phyloP scores from a whole-genome alignment of 2,329 filamentous ascomycete species.

The Diaporthe amygdali region DNA sequence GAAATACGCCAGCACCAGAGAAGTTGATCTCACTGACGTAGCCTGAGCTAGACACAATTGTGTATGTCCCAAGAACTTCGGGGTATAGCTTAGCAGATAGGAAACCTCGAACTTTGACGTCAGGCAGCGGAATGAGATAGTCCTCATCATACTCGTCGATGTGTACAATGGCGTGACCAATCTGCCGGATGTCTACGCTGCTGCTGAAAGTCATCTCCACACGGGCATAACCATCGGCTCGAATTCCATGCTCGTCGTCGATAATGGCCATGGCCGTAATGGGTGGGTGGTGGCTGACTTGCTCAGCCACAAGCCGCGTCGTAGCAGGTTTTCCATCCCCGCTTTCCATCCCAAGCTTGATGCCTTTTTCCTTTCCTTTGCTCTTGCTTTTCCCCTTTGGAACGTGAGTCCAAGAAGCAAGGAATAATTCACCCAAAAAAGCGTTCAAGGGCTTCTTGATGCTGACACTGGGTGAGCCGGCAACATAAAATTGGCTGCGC shows the following conservation, averaged over 20 bases:
- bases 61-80: conserved; percentile 51
- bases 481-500: conserved; percentile 53
- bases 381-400: conserved; percentile 23
- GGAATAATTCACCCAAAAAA: conserved; percentile 56
- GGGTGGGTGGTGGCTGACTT: conserved; percentile 59
- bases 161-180: conserved; percentile 54
- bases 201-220: conserved; percentile 58
- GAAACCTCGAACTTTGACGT: conserved; percentile 53
- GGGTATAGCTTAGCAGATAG: conserved; percentile 53
- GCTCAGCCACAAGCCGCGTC: conserved; percentile 47
- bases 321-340: conserved; percentile 37
- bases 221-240: conserved; percentile 55
- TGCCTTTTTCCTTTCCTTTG: background rate
- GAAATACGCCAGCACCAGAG: conserved; percentile 48
- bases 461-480: conserved; percentile 48
- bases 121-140: conserved; percentile 53
- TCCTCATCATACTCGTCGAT: conserved; percentile 55
- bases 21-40: conserved; percentile 53
- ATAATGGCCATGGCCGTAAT: conserved; percentile 58
- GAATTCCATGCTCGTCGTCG: conserved; percentile 47
- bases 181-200: conserved; percentile 54
- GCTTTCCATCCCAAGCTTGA: conserved; percentile 27
- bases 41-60: conserved; percentile 50
- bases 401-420: conserved; percentile 44
- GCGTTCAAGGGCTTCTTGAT: conserved; percentile 61